Percentiles rank a stretch among this genome's conserved stretches.
Evolutionary conservation across 768 basidiomycete species (phyloP).

Genomic region (Boletales sp.): DNA sequence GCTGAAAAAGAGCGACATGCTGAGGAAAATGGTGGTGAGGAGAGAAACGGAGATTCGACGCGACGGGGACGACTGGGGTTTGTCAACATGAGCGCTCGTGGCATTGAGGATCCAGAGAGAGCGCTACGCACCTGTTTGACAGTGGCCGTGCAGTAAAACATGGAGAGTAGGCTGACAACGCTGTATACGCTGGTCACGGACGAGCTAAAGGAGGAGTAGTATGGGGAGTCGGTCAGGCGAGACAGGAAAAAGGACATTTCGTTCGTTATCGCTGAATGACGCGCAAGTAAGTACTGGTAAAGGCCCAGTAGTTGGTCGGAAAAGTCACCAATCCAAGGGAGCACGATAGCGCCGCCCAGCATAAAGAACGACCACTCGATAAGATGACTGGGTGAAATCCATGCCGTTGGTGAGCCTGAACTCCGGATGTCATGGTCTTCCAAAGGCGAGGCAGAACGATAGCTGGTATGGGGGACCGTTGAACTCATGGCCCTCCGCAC

Average conservation of each 20-base stretch:
- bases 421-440: slow-evolving; percentile 1
- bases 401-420: slow-evolving; percentile 19
- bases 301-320: neutral
- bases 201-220: slow-evolving; percentile 56
- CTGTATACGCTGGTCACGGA: slow-evolving; percentile 62
- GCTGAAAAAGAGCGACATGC: slow-evolving; percentile 57
- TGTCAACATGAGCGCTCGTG: neutral
- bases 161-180: slow-evolving; percentile 59
- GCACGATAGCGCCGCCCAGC: slow-evolving; percentile 71
- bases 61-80: slow-evolving; percentile 52
- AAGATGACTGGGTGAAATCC: slow-evolving; percentile 30
- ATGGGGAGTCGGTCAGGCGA: slow-evolving; percentile 53
- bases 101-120: neutral
- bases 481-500: neutral
- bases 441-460: slow-evolving; percentile 11
- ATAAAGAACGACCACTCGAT: slow-evolving; percentile 63
- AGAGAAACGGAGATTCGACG: slow-evolving; percentile 49
- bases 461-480: neutral
- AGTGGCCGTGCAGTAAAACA: slow-evolving; percentile 67
- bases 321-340: slow-evolving; percentile 82
- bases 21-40: slow-evolving; percentile 49
- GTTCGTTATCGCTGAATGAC: slow-evolving; percentile 68
- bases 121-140: slow-evolving; percentile 53
- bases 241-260: slow-evolving; percentile 77
- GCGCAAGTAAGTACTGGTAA: neutral